Evolutionary conservation across 1,284 basidiomycete genomes (phyloP), one percentile per base, ranked within the genome.

Genomic region (Leucoagaricus sp.): DNA sequence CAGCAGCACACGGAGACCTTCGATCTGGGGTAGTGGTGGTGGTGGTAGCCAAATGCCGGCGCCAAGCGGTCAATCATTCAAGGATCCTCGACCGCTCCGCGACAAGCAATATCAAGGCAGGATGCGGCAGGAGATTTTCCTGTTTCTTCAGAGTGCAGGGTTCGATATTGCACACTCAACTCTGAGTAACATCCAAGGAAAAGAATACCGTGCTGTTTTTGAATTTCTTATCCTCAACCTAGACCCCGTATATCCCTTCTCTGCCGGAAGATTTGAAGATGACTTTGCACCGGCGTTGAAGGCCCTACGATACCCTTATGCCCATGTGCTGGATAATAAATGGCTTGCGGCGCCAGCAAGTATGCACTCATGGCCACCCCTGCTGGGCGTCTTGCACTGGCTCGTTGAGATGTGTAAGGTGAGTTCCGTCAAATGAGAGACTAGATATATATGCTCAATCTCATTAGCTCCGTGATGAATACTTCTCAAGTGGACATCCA

Each of bases 351-450:
- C 93, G 1, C 90, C 93, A 0, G 93, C 91, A 0, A 89, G 87
- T 58, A 86, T 89, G 75, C 89, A 91, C 69, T 86, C 88, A 15
- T 96, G 93, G 94, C 91, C 91, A 0, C 75, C 82, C 13, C 69
- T 95, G 15, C 74, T 95, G 15, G 93, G 89, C 19, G 89, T 92
- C 67, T 68, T 96, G 46, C 89, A 93, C 69, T 96, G 94, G 94
- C 74, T 96, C 13, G 88, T 89, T 1, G 89, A 93, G 63, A 71
- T 93, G 61, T 86, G 86, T 65, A 87, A 86, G 75, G 93, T 92
- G 58, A 42, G 78, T 67, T 25, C 38, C 41, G 46, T n/a, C 34
- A 29, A 33, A 17, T 40, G 36, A 33, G 34, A 13, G 10, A 47
- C n/a, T 15, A 10, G 10, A 40, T 15, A 36, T 50, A 42, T 23